Base-by-base conservation (phyloP, 1,284 basidiomycete genomes). In the Sanghuangporus weigelae region DNA sequence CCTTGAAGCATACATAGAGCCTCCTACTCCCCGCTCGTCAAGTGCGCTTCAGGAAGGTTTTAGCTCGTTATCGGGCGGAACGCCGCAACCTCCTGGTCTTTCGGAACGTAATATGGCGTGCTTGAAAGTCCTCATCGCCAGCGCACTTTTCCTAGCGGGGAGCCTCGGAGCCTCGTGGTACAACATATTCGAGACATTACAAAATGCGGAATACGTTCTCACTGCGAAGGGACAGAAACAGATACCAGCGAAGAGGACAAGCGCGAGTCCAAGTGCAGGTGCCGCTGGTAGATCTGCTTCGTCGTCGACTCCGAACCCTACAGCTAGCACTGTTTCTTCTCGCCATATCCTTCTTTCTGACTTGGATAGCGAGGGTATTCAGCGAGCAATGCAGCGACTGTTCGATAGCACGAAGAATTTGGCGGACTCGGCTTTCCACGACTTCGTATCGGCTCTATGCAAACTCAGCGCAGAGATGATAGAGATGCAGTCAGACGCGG, bases 181-280 rank as follows among this genome's bases (percentile, higher is more conserved):
- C 72, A 84, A 90, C 53, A 84, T 98, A 7, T 81, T 99, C 54
- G 95, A 97, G 71, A 86, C 90, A 1, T 76, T 97, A 42, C 95
- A 97, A 75, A 96, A 95, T 69, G 94, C 95, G 6, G 94, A 96
- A 68, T 95, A 93, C 70, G 92, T 97, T 16, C 79, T 97, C 35
- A 84, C 85, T 2, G 78, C 84, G 57, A 87, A 84, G 68, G 84
- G 79, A 11, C 71, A 72, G 8, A 71, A 75, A 8, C 60, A 72
- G 7, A 66, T 68, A 38, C 50, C 70, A 23, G 67, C 69, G 1
- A 70, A 73, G 49, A 73, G 70, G 54, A 78, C 77, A 63, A 78
- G 76, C 58, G 68, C 78, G n/a, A 76, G 71, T 16, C 73, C 73
- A 3, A 69, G 72, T 1, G 67, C 73, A 19, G 72, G 69, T 16